Evolutionary conservation across 768 basidiomycete genomes (phyloP), one percentile per base, ranked within the genome.

Genomic region (Rhodotorula kratochvilovae): DNA sequence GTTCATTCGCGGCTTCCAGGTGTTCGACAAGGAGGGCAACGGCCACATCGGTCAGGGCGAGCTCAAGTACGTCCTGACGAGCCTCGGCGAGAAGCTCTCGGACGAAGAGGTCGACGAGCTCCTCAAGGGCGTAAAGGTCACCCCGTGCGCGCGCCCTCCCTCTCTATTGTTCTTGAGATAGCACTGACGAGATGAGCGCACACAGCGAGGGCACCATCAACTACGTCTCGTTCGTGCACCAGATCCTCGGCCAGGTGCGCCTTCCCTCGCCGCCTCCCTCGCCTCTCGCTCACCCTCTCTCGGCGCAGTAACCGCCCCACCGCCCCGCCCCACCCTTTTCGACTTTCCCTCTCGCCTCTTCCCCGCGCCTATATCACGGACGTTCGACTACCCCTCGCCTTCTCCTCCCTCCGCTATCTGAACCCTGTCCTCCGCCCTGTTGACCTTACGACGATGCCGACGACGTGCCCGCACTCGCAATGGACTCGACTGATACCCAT

Each of bases 61-160:
- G 81, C 84, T 95, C 72, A 86, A 91, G 80, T 94, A 95, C 80
- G 91, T 94, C 36, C 84, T 95, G 39, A 99, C 96, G 13, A 93
- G 94, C 78, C 86, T 99, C 0, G 96, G 96, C 21, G 96, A 99
- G 85, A 97, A 97, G 84, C 94, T 99, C 92, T 80, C 88, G 13
- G 93, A 98, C 79, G 91, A 93, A 74, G 96, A 98, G 83, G 96
- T 97, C 29, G 95, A 98, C 79, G 96, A 99, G 81, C 84, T 99
- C 76, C 84, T 99, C 77, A 97, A 97, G 82, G 93, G 93, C 36
- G 91, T 94, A 45, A 91, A 94, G 81, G 87, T 96, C 67, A 90
- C 90, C 81, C 83, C 86, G 89, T 92, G 78, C 83, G 88, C 87
- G 4, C 54, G 57, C 25, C 11, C 25, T 72, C 54, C 31, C 57